phyloP scores from a whole-genome alignment of 2,329 filamentous ascomycete species.

The Nothophoma quercina region DNA sequence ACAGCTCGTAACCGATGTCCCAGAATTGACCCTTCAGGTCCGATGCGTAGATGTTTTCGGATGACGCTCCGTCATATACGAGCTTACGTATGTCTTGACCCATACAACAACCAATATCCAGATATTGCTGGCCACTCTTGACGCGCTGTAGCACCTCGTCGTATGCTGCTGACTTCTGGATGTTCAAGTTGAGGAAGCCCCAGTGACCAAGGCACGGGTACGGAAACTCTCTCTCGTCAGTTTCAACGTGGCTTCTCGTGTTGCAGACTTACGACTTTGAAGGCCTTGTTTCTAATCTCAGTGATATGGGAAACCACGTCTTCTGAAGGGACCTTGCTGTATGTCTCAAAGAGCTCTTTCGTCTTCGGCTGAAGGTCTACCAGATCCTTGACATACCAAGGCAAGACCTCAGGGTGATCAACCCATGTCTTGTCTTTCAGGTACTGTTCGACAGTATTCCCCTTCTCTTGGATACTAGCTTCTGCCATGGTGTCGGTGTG shows the following conservation, averaged over 20 bases:
- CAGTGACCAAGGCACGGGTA: constrained; percentile 50
- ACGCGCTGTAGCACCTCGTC: constrained; percentile 44
- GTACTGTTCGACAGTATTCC: constrained; percentile 21
- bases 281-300: constrained; percentile 43
- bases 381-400: constrained; percentile 44
- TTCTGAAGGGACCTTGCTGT: constrained; percentile 47
- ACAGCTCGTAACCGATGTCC: constrained; percentile 59
- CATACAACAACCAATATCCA: constrained; percentile 56
- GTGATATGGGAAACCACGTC: constrained; percentile 49
- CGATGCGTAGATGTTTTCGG: constrained; percentile 50
- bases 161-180: constrained; percentile 37
- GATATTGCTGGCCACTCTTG: constrained; percentile 44
- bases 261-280: constrained; percentile 35
- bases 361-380: constrained; percentile 39
- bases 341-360: constrained; percentile 48
- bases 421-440: constrained; percentile 29
- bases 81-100: constrained; percentile 57
- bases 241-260: neutral
- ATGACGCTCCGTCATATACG: constrained; percentile 52
- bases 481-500: constrained; percentile 20
- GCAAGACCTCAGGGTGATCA: constrained; percentile 31
- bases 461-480: constrained; percentile 9
- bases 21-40: constrained; percentile 57
- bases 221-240: constrained; percentile 31
- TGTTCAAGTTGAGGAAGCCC: constrained; percentile 46